Evolutionary conservation across 2,329 filamentous ascomycete species (phyloP).

Genomic region (Aspergillus sp.): DNA sequence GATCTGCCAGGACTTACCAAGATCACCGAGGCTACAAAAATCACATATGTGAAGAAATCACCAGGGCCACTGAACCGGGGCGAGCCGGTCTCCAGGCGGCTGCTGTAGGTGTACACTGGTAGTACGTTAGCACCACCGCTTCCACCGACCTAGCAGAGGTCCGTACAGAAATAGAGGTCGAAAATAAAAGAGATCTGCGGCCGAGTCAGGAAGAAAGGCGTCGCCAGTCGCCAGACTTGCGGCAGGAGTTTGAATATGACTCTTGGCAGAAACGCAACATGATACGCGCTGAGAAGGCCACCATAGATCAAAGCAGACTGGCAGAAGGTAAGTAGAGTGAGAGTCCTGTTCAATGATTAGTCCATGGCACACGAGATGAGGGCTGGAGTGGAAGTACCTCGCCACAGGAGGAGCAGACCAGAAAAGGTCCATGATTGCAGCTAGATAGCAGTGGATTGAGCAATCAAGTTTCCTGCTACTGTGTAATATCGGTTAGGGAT

Average conservation of each 20-base stretch:
- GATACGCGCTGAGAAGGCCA: slow-evolving; percentile 50
- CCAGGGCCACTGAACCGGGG: slow-evolving; percentile 71
- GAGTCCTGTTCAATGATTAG: slow-evolving; percentile 55
- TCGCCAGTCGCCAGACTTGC: slow-evolving; percentile 58
- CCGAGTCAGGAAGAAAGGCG: slow-evolving; percentile 59
- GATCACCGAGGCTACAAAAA: slow-evolving; percentile 69
- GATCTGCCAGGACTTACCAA: slow-evolving; percentile 63
- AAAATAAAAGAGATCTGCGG: slow-evolving; percentile 59
- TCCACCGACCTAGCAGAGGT: slow-evolving; percentile 13
- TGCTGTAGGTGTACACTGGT: slow-evolving; percentile 72
- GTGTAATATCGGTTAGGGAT: neutral
- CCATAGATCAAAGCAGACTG: slow-evolving; percentile 62
- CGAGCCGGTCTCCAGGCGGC: slow-evolving; percentile 68
- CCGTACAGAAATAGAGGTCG: slow-evolving; percentile 69
- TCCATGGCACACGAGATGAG: neutral
- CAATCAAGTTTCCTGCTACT: neutral
- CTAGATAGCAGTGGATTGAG: slow-evolving; percentile 3
- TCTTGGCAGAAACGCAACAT: slow-evolving; percentile 53
- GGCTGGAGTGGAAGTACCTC: slow-evolving; percentile 48
- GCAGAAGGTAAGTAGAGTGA: slow-evolving; percentile 62
- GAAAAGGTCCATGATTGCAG: slow-evolving; percentile 55
- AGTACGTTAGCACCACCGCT: slow-evolving; percentile 29
- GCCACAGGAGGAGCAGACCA: slow-evolving; percentile 65
- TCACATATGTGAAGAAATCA: slow-evolving; percentile 76
- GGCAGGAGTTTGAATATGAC: slow-evolving; percentile 58